Evolutionary conservation across 2,329 filamentous ascomycete genomes (phyloP).

Genomic region (Capronia epimyces): DNA sequence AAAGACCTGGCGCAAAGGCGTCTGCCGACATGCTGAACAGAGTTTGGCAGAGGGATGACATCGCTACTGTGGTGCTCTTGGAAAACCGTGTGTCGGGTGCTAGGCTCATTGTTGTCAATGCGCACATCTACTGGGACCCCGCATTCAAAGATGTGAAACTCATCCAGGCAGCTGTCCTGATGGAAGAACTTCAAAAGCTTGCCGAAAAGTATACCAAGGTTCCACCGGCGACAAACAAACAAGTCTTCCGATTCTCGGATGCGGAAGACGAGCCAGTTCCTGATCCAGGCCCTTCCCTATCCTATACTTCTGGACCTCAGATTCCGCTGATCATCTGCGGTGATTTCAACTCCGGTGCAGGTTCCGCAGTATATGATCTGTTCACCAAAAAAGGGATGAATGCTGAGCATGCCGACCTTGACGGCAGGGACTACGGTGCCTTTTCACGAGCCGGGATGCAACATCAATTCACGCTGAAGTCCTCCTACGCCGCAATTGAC

Average conservation of each 20-base stretch:
- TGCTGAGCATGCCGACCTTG: conserved; percentile 73
- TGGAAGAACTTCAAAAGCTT: conserved; percentile 83
- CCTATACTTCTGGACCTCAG: conserved; percentile 78
- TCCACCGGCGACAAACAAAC: conserved; percentile 77
- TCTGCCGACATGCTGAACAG: conserved; percentile 97
- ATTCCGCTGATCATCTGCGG: conserved; percentile 89
- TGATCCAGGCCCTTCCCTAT: conserved; percentile 72
- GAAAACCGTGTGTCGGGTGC: conserved; percentile 89
- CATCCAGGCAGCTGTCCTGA: conserved; percentile 88
- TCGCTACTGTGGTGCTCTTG: conserved; percentile 84
- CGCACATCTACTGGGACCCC: conserved; percentile 93
- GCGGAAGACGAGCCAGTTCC: conserved; percentile 51
- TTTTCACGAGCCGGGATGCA: conserved; percentile 89
- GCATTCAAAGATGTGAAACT: conserved; percentile 89
- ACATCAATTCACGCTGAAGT: conserved; percentile 90
- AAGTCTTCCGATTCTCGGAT: conserved; percentile 48
- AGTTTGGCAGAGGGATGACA: conserved; percentile 97
- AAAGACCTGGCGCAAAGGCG: conserved; percentile 92
- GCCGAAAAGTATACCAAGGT: conserved; percentile 78
- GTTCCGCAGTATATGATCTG: conserved; percentile 87
- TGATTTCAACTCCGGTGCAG: conserved; percentile 87
- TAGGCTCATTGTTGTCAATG: conserved; percentile 85
- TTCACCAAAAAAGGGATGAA: conserved; percentile 73
- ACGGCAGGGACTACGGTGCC: conserved; percentile 78
- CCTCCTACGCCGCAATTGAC: conserved; percentile 70